Evolutionary conservation across 495 filamentous ascomycete species (phyloP), one percentile per base, ranked within the genome.

Genomic region (Talaromyces borbonicus): DNA sequence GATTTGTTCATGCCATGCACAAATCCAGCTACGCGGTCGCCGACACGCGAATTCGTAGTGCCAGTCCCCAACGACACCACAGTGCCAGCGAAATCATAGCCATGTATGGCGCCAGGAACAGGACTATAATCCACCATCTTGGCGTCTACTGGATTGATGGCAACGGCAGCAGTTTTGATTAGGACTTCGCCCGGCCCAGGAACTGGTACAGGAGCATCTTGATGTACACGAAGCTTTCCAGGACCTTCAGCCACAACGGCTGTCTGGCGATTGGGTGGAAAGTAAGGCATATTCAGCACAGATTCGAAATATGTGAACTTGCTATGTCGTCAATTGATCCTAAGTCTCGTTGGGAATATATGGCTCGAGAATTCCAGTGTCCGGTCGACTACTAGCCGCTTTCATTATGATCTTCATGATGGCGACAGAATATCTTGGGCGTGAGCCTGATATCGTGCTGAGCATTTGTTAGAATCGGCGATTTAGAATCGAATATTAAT

Each of bases 101-200:
- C 68, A 38, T 53, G 47, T n/a, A 57, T 52, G 5, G 53, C 56
- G 0, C 67, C 67, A 1, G 45, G 37, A 6, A 31, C 37, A 0
- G 61, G 30, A 30, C 57, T 52, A 22, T 52, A 52, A 29, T 56
- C 56, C 23, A 59, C 48, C 47, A 65, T 61, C 43, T 73, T 73
- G 45, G 53, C 58, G 47, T 72, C 67, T 8, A 47, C 56, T 0
- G 67, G 65, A 42, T 72, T 74, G 16, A 74, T 48, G 1, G 66
- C 62, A 5, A 71, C 66, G 1, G 63, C 64, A n/a, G 51, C 51
- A 16, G 35, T 38, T 19, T 38, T 38, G 15, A n/a, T 58, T 22
- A 56, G 20, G 2, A 37, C 48, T 24, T 29, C 32, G 41, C 46
- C 52, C 22, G 43, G 25, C 9, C 27, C 22, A 0, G 52, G 35